Conservation (phyloP, 1,284 basidiomycete genomes). For the Malassezia sympodialis region DNA sequence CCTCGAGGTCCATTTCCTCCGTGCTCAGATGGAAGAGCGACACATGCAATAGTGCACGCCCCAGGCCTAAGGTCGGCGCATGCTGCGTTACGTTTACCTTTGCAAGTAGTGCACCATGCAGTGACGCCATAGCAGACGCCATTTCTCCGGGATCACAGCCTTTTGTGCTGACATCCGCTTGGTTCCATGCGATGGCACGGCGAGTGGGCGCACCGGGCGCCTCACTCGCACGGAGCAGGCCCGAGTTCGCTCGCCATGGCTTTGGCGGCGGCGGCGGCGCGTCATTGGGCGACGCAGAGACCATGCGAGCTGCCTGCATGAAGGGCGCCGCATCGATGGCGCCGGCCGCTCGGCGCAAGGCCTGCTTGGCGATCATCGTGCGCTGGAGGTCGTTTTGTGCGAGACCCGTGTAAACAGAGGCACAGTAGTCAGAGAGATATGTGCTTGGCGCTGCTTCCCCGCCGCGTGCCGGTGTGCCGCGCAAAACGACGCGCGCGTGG, state of each 20-base stretch:
- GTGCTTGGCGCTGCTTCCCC: neutral
- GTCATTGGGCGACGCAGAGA: neutral
- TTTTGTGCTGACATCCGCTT: neutral
- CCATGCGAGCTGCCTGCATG: neutral
- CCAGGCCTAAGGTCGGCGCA: neutral
- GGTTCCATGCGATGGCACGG: neutral
- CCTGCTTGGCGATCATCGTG: neutral
- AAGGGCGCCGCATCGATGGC: too few relatives aligned
- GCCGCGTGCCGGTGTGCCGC: neutral
- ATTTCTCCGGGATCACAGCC: neutral
- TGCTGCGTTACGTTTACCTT: neutral
- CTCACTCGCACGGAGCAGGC: neutral
- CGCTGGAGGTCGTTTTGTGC: conserved; percentile 4
- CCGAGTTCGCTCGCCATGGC: neutral
- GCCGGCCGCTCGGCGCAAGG: neutral
- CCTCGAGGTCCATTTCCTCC: neutral
- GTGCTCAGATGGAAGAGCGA: conserved; percentile 6
- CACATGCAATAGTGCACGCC: neutral
- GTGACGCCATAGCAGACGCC: neutral
- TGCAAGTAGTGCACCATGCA: neutral
- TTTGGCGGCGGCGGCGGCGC: neutral
- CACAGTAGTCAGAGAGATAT: conserved; percentile 8
- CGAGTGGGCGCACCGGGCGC: neutral
- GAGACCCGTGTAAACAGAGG: neutral
- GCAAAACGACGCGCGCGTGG: conserved; percentile 4